These are phyloP conservation scores for Salix purpurea DNA, from an alignment of 345 rosid genomes.

Conservation along the genomic window DNA sequence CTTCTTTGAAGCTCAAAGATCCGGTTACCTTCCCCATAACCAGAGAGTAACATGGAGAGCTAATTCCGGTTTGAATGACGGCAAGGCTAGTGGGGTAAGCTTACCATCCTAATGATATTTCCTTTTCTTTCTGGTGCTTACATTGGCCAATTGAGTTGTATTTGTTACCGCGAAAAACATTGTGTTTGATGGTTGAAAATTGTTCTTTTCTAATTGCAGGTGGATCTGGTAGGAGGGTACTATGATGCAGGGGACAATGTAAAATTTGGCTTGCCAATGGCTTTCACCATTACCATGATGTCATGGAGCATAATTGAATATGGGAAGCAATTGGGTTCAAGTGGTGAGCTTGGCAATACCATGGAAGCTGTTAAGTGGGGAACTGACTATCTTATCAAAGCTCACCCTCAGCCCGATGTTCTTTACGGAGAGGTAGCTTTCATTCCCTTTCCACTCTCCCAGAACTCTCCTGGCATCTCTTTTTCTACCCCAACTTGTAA, in stretches of 20 bases:
- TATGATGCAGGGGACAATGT: constrained; percentile 99
- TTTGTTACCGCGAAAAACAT: neutral
- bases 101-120: neutral
- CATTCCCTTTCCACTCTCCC: neutral
- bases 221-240: constrained; percentile 96
- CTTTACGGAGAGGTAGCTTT: constrained; percentile 87
- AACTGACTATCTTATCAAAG: constrained; percentile 90
- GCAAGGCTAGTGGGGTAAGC: constrained; percentile 95
- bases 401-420: constrained; percentile 86
- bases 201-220: constrained; percentile 36
- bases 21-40: constrained; percentile 77
- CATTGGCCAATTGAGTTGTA: neutral
- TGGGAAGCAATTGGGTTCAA: constrained; percentile 63
- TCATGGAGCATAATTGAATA: constrained; percentile 96
- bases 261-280: constrained; percentile 98
- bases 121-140: neutral
- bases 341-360: constrained; percentile 82
- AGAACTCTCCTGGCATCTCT: neutral
- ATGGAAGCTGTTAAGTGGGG: constrained; percentile 95
- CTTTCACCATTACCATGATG: constrained; percentile 96
- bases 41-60: constrained; percentile 93
- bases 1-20: constrained; percentile 98
- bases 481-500: neutral
- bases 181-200: neutral
- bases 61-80: constrained; percentile 85